Evolutionary conservation across 768 basidiomycete genomes (phyloP).

Genomic region (Termitomyces sp.): DNA sequence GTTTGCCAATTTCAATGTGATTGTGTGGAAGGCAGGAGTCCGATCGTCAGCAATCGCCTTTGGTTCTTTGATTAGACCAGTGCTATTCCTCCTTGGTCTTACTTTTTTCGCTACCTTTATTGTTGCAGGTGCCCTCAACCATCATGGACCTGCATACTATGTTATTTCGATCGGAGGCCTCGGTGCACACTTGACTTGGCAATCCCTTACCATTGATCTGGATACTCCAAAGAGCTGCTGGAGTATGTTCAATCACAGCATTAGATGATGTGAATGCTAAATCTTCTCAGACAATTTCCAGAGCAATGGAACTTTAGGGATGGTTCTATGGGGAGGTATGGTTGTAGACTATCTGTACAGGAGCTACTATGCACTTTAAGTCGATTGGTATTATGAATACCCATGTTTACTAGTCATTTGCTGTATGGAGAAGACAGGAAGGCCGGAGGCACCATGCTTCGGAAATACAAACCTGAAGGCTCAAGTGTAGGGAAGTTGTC

Average conservation of each 20-base stretch:
- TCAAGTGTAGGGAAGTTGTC: too few species aligned
- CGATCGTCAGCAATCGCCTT: background rate
- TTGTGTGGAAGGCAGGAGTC: background rate
- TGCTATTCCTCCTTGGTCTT: background rate
- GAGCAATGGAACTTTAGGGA: slow-evolving; percentile 36
- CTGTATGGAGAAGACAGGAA: too few species aligned
- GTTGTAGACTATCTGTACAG: slow-evolving; percentile 25
- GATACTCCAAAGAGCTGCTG: background rate
- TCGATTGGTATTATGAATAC: too few species aligned
- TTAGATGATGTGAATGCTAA: background rate
- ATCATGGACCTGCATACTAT: background rate
- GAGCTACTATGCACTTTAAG: background rate
- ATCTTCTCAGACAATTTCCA: slow-evolving; percentile 32
- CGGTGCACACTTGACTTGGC: background rate
- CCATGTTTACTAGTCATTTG: too few species aligned
- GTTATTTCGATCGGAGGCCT: background rate
- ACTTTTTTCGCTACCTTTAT: background rate
- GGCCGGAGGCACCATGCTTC: too few species aligned
- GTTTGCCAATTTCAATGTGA: background rate
- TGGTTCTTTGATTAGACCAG: background rate
- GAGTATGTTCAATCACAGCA: background rate
- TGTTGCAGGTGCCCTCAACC: background rate
- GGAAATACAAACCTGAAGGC: too few species aligned
- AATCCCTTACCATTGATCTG: background rate
- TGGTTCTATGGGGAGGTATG: slow-evolving; percentile 36